Evolutionary conservation across 2,329 filamentous ascomycete species (phyloP).

Genomic region (Venturia effusa): DNA sequence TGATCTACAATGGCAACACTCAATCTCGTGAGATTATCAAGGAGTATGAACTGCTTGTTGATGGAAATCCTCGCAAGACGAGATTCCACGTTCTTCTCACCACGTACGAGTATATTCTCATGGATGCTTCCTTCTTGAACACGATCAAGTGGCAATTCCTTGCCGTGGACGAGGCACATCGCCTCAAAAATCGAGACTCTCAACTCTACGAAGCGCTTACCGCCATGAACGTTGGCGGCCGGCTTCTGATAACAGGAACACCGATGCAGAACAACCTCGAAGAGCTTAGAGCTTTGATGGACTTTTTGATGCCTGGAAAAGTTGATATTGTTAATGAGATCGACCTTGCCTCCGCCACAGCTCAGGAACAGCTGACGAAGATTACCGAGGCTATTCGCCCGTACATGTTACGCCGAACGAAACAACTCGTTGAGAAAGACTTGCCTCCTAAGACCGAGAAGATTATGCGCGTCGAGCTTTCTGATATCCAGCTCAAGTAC

Average conservation of each 20-base stretch:
- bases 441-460: conserved; percentile 96
- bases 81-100: conserved; percentile 98
- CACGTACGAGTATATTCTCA: conserved; percentile 91
- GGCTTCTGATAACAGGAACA: conserved; percentile 89
- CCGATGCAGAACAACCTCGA: conserved; percentile 95
- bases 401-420: conserved; percentile 90
- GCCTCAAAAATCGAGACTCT: conserved; percentile 91
- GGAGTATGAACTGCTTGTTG: conserved; percentile 78
- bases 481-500: conserved; percentile 92
- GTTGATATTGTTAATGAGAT: conserved; percentile 86
- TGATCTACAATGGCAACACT: conserved; percentile 89
- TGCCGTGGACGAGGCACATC: conserved; percentile 91
- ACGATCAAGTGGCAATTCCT: conserved; percentile 97
- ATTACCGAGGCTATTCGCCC: conserved; percentile 82
- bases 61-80: conserved; percentile 75
- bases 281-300: conserved; percentile 83
- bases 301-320: conserved; percentile 94
- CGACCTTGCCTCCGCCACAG: conserved; percentile 74
- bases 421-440: conserved; percentile 95
- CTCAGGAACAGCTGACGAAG: conserved; percentile 73
- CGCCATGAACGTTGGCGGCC: conserved; percentile 78
- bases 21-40: conserved; percentile 76
- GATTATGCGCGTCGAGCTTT: conserved; percentile 94
- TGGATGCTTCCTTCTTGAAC: conserved; percentile 72
- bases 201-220: conserved; percentile 80